Evolutionary conservation across 306 rosid species (phyloP), one percentile per base, ranked within the genome.

Genomic region (Senna tora): DNA sequence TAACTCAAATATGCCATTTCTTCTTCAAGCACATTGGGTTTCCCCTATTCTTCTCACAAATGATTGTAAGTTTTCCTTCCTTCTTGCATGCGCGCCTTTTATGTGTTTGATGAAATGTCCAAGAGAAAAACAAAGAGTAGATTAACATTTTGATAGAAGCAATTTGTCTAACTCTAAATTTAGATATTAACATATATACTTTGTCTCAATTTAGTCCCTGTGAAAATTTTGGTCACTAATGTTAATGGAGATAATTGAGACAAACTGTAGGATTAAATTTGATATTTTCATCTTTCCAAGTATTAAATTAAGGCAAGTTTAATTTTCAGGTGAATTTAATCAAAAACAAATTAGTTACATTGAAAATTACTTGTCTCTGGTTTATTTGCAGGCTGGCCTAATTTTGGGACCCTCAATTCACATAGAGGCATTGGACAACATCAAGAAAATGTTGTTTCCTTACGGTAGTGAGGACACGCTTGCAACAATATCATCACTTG

Each of bases 1-100:
- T 76, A 54, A 77, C 85, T 0, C 79, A 75, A 6, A 14, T 60
- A 32, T 51, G 58, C 1, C 77, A 82, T 73, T 47, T 74, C 20
- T 0, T 80, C 51, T 76, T 90, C 70, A 82, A 74, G 70, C 90
- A 77, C 10, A 60, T 86, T 30, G 69, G 84, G 14, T 6, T 89
- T 47, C 85, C 98, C 60, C 52, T 28, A 61, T 50, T 86, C 43
- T 38, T 86, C 72, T 51, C 87, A 3, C 92, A 89, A 69, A 81
- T 90, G 76, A 34, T 86, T 60, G 94, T 89, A 81, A 10, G 83
- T 71, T n/a, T 3, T 20, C n/a, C n/a, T n/a, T 25, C 32, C 8
- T 10, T 20, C 11, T 20, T 7, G 7, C 11, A n/a, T 7, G 7
- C 39, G 25, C 3, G 30, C 30, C 30, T 41, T 20, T 2, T 30